phyloP scores from a whole-genome alignment of 192 early-diverging fungal genomes.

The Ramicandelaber brevisporus region DNA sequence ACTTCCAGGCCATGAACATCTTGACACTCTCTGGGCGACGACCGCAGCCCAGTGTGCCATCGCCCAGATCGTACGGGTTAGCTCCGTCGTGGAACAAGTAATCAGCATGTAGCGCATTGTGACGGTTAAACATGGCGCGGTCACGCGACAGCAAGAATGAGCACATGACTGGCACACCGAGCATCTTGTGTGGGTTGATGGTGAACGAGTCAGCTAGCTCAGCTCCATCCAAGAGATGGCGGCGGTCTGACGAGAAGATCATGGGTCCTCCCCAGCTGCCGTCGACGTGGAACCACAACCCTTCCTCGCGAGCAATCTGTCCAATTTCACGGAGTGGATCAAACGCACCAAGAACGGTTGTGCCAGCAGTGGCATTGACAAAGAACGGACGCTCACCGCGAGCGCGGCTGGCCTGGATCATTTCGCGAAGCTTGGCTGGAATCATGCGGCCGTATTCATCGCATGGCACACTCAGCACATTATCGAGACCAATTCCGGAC shows the following conservation, averaged over 20 bases:
- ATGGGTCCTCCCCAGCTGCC: conserved; percentile 53
- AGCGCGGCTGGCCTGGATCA: conserved; percentile 13
- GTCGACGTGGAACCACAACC: conserved; percentile 53
- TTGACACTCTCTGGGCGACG: conserved; percentile 54
- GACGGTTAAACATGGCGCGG: conserved; percentile 20
- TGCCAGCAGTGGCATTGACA: conserved; percentile 60
- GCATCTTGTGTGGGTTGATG: conserved; percentile 60
- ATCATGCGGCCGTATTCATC: conserved; percentile 34
- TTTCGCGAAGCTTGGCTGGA: conserved; percentile 17
- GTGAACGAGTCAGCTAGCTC: conserved; percentile 36
- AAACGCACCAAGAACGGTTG: conserved; percentile 60
- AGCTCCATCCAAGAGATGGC: conserved; percentile 18
- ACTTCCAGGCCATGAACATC: conserved; percentile 52
- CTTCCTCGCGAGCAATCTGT: conserved; percentile 23
- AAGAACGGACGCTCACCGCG: conserved; percentile 40
- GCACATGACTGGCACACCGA: conserved; percentile 56
- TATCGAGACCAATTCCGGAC: conserved; percentile 40
- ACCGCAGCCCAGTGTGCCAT: conserved; percentile 56
- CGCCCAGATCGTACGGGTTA: conserved; percentile 33
- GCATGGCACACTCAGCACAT: conserved; percentile 33
- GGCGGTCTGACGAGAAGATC: conserved; percentile 25
- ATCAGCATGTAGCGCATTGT: conserved; percentile 31
- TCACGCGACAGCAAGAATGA: conserved; percentile 36
- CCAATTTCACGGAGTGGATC: conserved; percentile 37
- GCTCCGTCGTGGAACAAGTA: conserved; percentile 31